Conservation (phyloP, 768 basidiomycete species). For the Trametes gibbosa region DNA sequence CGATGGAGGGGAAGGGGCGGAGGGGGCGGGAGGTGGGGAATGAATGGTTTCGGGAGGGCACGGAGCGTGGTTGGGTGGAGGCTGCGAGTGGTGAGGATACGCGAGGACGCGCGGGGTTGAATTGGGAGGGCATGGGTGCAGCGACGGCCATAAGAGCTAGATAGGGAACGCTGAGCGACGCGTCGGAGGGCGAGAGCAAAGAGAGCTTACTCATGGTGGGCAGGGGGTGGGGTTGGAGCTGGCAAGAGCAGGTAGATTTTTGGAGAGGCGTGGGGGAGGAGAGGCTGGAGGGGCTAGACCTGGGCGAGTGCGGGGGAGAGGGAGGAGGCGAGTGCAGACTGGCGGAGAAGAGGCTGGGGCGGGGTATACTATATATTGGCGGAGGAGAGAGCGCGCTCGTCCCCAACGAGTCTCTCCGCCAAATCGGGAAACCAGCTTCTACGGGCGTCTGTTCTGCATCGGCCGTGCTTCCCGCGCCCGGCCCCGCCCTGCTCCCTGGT, state of each 20-base stretch:
- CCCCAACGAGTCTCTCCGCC: slow-evolving; percentile 13
- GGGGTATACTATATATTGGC: slow-evolving; percentile 17
- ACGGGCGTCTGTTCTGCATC: background rate
- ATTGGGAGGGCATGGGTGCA: slow-evolving; percentile 16
- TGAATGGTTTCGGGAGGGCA: slow-evolving; percentile 43
- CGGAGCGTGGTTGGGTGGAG: slow-evolving; percentile 32
- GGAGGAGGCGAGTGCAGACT: background rate
- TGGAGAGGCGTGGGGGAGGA: background rate
- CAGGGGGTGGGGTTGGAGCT: background rate
- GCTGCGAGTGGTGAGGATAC: slow-evolving; percentile 65
- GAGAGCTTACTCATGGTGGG: slow-evolving; percentile 31
- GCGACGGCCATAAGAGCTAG: slow-evolving; percentile 26
- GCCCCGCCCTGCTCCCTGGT: background rate
- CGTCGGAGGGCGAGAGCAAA: slow-evolving; percentile 40
- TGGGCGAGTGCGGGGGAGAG: background rate
- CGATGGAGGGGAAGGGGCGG: slow-evolving; percentile 72
- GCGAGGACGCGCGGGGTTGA: slow-evolving; percentile 27
- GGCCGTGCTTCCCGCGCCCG: background rate
- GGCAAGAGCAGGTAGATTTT: background rate
- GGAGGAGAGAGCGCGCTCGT: background rate
- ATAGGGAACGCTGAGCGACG: slow-evolving; percentile 1
- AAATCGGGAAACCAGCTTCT: background rate
- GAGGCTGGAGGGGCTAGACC: background rate
- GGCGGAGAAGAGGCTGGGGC: background rate
- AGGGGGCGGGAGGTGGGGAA: slow-evolving; percentile 76